Evolutionary conservation across 495 filamentous ascomycete species (phyloP).

Genomic region (Penicillium turbatum): DNA sequence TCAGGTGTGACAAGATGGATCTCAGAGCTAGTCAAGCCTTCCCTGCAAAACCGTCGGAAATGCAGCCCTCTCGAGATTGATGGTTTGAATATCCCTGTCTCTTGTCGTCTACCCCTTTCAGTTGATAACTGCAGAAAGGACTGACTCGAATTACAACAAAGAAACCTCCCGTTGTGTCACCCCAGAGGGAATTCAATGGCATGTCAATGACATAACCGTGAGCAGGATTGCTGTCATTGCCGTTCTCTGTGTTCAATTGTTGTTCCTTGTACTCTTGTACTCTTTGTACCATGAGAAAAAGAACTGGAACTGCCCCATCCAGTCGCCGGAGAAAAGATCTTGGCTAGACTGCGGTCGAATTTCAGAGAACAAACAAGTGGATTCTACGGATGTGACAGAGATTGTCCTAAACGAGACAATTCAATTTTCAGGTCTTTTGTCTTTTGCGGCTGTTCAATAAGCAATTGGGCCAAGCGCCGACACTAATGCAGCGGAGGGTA

Average conservation of each 20-base stretch:
- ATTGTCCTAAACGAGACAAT: not conserved
- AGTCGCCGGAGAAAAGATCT: not conserved
- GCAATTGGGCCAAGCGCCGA: constrained; percentile 2
- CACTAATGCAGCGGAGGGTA: constrained; percentile 7
- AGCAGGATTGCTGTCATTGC: not conserved
- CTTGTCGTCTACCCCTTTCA: not conserved
- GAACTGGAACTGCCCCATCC: constrained; percentile 5
- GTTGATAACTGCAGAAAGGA: not conserved
- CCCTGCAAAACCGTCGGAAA: not conserved
- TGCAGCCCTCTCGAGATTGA: not conserved
- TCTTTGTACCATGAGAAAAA: not conserved
- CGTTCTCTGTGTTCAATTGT: not conserved
- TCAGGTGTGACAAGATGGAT: constrained; percentile 3
- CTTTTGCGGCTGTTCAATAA: constrained; percentile 10
- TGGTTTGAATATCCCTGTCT: not conserved
- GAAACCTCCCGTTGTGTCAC: not conserved
- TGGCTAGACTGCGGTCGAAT: not conserved
- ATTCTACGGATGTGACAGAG: constrained; percentile 8
- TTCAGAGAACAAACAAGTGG: not conserved
- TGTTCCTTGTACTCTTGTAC: not conserved
- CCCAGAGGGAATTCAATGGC: not conserved
- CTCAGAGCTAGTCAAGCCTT: constrained; percentile 1
- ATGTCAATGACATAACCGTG: not conserved
- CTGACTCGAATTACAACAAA: not conserved
- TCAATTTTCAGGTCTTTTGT: constrained; percentile 4